These are phyloP conservation scores for Elongisporangium undulatum DNA, from an alignment of 352 stramenopile species.

Conservation along the genomic window DNA sequence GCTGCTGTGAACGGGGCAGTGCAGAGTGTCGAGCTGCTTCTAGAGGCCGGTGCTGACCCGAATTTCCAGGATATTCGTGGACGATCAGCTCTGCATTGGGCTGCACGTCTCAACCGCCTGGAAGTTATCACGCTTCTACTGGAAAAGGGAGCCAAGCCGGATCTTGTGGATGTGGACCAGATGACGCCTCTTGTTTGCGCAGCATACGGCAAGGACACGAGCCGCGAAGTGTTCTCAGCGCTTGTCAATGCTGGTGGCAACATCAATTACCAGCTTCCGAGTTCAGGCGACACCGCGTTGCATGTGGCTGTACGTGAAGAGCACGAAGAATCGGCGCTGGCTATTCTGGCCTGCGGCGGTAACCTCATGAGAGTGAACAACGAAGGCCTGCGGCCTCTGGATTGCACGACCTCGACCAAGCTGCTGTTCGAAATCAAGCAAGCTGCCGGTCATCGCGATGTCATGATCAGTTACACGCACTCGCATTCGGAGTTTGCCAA, in stretches of 20 bases:
- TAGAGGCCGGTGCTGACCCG: constrained; percentile 57
- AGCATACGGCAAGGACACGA: constrained; percentile 34
- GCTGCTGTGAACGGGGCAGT: constrained; percentile 58
- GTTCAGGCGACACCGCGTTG: constrained; percentile 63
- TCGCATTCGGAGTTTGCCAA: constrained; percentile 78
- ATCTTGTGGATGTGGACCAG: constrained; percentile 45
- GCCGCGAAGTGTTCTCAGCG: constrained; percentile 42
- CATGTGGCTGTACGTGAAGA: constrained; percentile 66
- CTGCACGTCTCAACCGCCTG: constrained; percentile 50
- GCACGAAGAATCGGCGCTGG: constrained; percentile 60
- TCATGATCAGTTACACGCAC: constrained; percentile 89
- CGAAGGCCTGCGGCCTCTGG: constrained; percentile 59
- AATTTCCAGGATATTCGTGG: constrained; percentile 76
- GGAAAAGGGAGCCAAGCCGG: constrained; percentile 27
- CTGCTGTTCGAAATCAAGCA: constrained; percentile 81
- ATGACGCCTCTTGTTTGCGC: constrained; percentile 75
- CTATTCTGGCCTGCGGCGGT: constrained; percentile 61
- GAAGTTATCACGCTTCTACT: constrained; percentile 52
- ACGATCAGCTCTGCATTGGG: constrained; percentile 75
- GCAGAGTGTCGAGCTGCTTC: constrained; percentile 55
- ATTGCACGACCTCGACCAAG: constrained; percentile 75
- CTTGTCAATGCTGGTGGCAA: constrained; percentile 57
- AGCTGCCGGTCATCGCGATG: constrained; percentile 69
- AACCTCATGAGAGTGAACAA: constrained; percentile 76
- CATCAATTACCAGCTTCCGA: constrained; percentile 66